Evolutionary conservation across 2,329 filamentous ascomycete genomes (phyloP).

Genomic region (Exophiala bonariae): DNA sequence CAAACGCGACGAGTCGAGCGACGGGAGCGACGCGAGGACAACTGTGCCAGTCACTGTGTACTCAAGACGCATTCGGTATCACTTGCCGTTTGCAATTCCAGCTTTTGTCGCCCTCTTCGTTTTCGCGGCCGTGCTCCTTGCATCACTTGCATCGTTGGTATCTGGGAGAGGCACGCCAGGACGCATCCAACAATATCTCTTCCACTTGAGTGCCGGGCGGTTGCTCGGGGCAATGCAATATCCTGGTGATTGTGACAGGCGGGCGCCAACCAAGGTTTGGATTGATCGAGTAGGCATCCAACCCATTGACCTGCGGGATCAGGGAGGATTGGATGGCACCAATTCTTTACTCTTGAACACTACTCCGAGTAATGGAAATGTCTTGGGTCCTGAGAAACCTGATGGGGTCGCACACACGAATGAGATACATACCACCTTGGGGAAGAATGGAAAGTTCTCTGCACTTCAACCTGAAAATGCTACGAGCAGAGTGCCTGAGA

Average conservation of each 20-base stretch:
- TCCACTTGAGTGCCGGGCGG: conserved; percentile 17
- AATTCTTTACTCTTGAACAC: no score
- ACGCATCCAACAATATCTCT: conserved; percentile 18
- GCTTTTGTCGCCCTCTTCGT: conserved; percentile 36
- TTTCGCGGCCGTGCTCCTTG: conserved; percentile 38
- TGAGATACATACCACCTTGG: no score
- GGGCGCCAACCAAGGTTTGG: conserved; percentile 17
- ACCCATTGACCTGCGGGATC: conserved; percentile 7
- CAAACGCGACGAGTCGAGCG: conserved; percentile 11
- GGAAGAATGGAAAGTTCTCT: no score
- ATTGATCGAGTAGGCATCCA: conserved; percentile 17
- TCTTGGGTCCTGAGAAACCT: no score
- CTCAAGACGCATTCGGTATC: conserved; percentile 34
- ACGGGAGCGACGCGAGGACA: neutral
- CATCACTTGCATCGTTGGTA: conserved; percentile 37
- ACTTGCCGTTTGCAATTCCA: conserved; percentile 36
- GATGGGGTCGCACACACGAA: no score
- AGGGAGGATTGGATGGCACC: neutral
- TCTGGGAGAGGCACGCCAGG: conserved; percentile 26
- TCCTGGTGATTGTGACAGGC: conserved; percentile 13
- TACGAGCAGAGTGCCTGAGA: no score
- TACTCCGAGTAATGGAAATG: no score
- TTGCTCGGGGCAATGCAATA: conserved; percentile 14
- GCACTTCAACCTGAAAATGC: no score
- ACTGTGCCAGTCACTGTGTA: conserved; percentile 31